These are phyloP conservation scores for Curvularia hawaiiensis DNA, from an alignment of 2,329 filamentous ascomycete genomes.

Conservation along the genomic window DNA sequence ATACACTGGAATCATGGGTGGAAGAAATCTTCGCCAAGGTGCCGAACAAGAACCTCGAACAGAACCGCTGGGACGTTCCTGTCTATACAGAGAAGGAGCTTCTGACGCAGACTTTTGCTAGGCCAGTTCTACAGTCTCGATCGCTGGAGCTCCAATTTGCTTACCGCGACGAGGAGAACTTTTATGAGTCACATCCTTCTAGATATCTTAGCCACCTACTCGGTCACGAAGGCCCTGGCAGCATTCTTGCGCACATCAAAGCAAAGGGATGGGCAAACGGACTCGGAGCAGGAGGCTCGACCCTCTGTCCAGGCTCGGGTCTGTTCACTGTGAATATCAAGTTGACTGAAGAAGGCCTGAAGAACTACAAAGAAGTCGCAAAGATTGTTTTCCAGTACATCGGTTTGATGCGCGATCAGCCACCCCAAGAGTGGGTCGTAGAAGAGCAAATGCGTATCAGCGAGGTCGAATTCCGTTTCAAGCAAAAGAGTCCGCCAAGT, in stretches of 20 bases:
- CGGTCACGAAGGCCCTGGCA: conserved; percentile 90
- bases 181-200: conserved; percentile 81
- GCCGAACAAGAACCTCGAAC: conserved; percentile 77
- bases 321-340: conserved; percentile 81
- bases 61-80: conserved; percentile 69
- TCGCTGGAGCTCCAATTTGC: conserved; percentile 82
- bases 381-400: conserved; percentile 92
- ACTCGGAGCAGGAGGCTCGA: conserved; percentile 75
- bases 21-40: conserved; percentile 81
- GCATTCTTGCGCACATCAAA: conserved; percentile 88
- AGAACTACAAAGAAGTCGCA: conserved; percentile 79
- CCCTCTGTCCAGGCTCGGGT: conserved; percentile 78
- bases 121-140: conserved; percentile 87
- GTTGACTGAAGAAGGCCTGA: conserved; percentile 82
- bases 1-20: conserved; percentile 83
- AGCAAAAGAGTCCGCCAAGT: conserved; percentile 88
- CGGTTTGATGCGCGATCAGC: conserved; percentile 77
- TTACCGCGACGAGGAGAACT: conserved; percentile 80
- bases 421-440: conserved; percentile 91
- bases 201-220: conserved; percentile 88
- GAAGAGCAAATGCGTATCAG: conserved; percentile 88
- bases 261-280: conserved; percentile 88
- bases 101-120: conserved; percentile 78
- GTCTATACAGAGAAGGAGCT: conserved; percentile 66
- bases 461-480: conserved; percentile 94